A percentile compares a stretch with the other conserved stretches of the same genome.
Conservation (phyloP, 352 stramenopile genomes). For the Phytophthora cryptogea region DNA sequence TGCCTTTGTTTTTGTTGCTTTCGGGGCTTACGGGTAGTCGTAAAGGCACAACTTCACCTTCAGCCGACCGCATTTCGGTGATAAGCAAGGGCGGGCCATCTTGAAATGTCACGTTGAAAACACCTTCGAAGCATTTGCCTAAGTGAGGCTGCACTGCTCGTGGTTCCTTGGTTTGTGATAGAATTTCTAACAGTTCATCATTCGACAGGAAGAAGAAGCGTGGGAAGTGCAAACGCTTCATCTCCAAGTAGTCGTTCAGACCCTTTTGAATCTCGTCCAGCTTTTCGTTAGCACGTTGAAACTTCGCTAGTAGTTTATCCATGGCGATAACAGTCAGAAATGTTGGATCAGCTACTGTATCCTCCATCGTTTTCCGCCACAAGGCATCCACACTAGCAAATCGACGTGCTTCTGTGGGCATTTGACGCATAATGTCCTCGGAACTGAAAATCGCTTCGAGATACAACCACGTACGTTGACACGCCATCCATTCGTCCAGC, state of each 20-base stretch:
- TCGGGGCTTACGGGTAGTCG: conserved; percentile 89
- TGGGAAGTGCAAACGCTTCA: conserved; percentile 92
- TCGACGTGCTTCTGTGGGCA: conserved; percentile 90
- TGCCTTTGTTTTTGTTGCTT: conserved; percentile 92
- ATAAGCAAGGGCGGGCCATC: conserved; percentile 84
- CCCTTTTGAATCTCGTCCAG: conserved; percentile 95
- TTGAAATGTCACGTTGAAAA: conserved; percentile 93
- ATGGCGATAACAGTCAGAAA: conserved; percentile 90
- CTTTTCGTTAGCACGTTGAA: conserved; percentile 93
- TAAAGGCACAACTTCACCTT: conserved; percentile 91
- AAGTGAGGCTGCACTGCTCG: conserved; percentile 92
- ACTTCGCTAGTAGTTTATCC: conserved; percentile 92
- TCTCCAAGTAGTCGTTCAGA: conserved; percentile 94
- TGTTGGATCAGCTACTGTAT: conserved; percentile 86
- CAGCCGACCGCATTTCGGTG: conserved; percentile 93
- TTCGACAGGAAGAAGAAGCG: conserved; percentile 96
- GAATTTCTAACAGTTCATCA: conserved; percentile 93
- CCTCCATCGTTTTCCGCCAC: conserved; percentile 94
- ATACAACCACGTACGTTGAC: conserved; percentile 95
- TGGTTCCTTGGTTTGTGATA: conserved; percentile 94
- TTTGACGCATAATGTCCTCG: conserved; percentile 96
- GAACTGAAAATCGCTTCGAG: conserved; percentile 96
- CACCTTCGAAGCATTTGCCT: conserved; percentile 91
- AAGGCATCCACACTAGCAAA: conserved; percentile 90
- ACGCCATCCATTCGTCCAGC: conserved; percentile 95